A percentile compares a stretch with the other conserved stretches of the same genome.
Conservation (phyloP, 2,329 filamentous ascomycete species). For the Geosmithia flava region DNA sequence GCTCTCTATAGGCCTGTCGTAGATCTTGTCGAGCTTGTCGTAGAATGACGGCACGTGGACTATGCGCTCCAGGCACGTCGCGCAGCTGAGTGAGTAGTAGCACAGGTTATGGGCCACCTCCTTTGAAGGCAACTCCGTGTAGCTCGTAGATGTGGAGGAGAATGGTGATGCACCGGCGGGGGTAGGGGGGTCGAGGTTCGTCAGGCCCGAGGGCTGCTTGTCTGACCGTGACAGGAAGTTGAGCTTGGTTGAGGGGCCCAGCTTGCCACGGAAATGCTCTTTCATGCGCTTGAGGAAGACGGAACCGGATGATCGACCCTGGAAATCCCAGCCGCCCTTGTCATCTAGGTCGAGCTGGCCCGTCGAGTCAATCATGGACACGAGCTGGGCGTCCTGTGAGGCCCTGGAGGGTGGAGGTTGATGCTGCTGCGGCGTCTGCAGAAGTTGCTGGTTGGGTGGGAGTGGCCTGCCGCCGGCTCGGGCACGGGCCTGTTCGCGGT, state of each 20-base stretch:
- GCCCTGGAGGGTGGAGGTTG: constrained; percentile 1
- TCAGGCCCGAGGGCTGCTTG: constrained; percentile 32
- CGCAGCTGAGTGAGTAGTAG: constrained; percentile 42
- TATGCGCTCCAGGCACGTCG: constrained; percentile 51
- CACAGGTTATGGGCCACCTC: constrained; percentile 40
- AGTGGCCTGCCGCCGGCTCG: constrained; percentile 31
- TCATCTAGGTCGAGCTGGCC: constrained; percentile 88
- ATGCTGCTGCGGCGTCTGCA: background rate
- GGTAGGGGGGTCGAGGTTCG: constrained; percentile 57
- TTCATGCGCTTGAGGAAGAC: constrained; percentile 82
- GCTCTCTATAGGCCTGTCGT: constrained; percentile 52
- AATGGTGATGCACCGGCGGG: constrained; percentile 51
- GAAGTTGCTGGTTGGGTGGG: constrained; percentile 5
- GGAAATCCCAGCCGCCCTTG: constrained; percentile 86
- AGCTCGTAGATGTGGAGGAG: constrained; percentile 31
- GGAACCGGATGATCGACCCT: constrained; percentile 82
- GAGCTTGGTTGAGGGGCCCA: constrained; percentile 50
- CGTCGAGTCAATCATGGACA: constrained; percentile 90
- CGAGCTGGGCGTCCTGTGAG: constrained; percentile 57
- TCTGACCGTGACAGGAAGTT: constrained; percentile 44
- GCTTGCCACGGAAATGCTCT: constrained; percentile 70
- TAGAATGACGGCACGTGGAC: constrained; percentile 77
- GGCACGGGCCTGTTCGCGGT: constrained; percentile 37
- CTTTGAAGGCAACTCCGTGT: constrained; percentile 57
- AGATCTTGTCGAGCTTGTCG: constrained; percentile 63